Percentiles rank a stretch among this genome's conserved stretches.
phyloP scores from a whole-genome alignment of 306 rosid species.

The Sophora flavescens region DNA sequence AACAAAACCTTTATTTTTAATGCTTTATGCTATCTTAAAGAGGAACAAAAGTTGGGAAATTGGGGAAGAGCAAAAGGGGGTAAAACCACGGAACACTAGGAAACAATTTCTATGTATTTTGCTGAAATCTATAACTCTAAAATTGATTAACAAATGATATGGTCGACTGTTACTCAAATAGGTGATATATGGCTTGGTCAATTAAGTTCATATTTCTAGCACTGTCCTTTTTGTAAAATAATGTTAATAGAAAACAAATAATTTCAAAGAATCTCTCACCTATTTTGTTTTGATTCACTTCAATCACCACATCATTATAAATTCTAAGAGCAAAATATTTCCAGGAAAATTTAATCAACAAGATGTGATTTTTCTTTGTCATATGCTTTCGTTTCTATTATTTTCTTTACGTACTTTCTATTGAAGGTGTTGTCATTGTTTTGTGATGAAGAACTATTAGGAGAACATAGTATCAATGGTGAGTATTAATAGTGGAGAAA shows the following conservation, averaged over 20 bases:
- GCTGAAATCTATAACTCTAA: conserved; percentile 56
- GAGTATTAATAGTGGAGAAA: too few relatives aligned
- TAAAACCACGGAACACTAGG: conserved; percentile 41
- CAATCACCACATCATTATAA: too few relatives aligned
- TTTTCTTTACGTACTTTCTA: too few relatives aligned
- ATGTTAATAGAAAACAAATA: neutral
- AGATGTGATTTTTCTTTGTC: too few relatives aligned
- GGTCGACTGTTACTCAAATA: conserved; percentile 62
- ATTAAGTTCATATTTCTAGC: conserved; percentile 5
- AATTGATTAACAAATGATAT: conserved; percentile 56
- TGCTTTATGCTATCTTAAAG: conserved; percentile 21
- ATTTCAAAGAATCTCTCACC: neutral
- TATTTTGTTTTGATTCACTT: neutral
- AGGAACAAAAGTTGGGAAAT: conserved; percentile 24
- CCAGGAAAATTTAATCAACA: too few relatives aligned
- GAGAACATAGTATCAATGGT: too few relatives aligned
- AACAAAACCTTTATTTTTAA: neutral
- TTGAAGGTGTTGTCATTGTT: too few relatives aligned
- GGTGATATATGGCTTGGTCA: conserved; percentile 42
- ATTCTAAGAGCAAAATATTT: too few relatives aligned
- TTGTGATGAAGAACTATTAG: too few relatives aligned
- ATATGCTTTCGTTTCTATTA: too few relatives aligned
- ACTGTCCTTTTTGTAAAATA: neutral
- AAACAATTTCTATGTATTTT: conserved; percentile 52
- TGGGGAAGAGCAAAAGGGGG: conserved; percentile 42